Percentiles rank a stretch among this genome's conserved stretches.
Evolutionary conservation across 139 green algal species (phyloP).

Genomic region (Monoraphidium neglectum): DNA sequence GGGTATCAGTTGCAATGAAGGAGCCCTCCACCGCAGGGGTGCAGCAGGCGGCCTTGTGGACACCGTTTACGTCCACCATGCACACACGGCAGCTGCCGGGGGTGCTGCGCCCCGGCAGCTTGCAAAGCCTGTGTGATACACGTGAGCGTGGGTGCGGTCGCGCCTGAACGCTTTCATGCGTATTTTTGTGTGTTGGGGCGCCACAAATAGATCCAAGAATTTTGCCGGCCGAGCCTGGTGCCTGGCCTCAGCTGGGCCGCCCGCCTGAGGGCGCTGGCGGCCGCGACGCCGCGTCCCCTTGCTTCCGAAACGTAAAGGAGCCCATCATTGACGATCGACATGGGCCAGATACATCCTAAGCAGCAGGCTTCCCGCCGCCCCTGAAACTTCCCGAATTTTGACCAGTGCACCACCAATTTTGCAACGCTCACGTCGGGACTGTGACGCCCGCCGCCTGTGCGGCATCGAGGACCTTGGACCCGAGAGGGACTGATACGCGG

Average conservation of each 20-base stretch:
- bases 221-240: no score
- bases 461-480: constrained; percentile 25
- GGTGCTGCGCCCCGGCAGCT: neutral
- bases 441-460: neutral
- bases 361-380: neutral
- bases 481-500: neutral
- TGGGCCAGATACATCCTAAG: no score
- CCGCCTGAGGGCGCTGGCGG: no score
- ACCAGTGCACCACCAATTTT: neutral
- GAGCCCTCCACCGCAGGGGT: constrained; percentile 38
- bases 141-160: neutral
- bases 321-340: no score
- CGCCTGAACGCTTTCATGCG: neutral
- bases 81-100: constrained; percentile 50
- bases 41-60: constrained; percentile 45
- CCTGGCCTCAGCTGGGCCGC: no score
- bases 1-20: constrained; percentile 40
- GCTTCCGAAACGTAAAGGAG: no score
- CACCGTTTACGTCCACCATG: constrained; percentile 40
- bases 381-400: neutral
- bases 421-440: neutral
- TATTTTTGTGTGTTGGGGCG: neutral
- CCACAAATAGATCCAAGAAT: no score
- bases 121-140: neutral
- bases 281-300: no score